phyloP scores from a whole-genome alignment of 1,284 basidiomycete species.

The Malassezia restricta region DNA sequence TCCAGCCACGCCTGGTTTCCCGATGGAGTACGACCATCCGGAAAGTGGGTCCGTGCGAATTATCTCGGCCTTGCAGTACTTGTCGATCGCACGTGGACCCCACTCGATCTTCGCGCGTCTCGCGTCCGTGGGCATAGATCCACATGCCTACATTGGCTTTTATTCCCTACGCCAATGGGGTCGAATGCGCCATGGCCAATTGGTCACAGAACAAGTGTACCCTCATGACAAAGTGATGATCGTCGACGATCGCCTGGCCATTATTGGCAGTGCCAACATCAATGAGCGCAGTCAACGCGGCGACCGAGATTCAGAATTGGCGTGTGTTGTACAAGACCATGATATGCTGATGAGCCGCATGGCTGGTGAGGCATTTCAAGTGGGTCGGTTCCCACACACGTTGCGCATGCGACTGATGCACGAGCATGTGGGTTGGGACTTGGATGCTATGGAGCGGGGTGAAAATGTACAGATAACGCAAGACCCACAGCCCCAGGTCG shows the following conservation, averaged over 20 bases:
- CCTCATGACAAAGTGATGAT: slow-evolving; percentile 58
- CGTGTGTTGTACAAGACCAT: slow-evolving; percentile 82
- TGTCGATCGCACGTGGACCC: slow-evolving; percentile 75
- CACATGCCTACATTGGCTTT: slow-evolving; percentile 81
- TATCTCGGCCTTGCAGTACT: slow-evolving; percentile 52
- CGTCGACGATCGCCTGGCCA: slow-evolving; percentile 88
- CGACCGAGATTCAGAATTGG: slow-evolving; percentile 90
- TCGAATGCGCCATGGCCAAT: slow-evolving; percentile 68
- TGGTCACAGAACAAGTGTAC: slow-evolving; percentile 69
- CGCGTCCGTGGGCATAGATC: slow-evolving; percentile 68
- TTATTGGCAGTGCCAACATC: slow-evolving; percentile 98
- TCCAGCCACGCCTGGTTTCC: slow-evolving; percentile 83
- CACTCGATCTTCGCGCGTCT: slow-evolving; percentile 82
- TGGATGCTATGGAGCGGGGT: slow-evolving; percentile 61
- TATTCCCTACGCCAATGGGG: slow-evolving; percentile 90
- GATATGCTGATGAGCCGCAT: slow-evolving; percentile 85
- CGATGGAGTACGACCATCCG: slow-evolving; percentile 79
- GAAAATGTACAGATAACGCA: neutral
- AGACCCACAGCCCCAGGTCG: neutral
- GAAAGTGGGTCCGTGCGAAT: slow-evolving; percentile 73
- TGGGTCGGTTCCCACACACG: slow-evolving; percentile 90
- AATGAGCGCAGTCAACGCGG: slow-evolving; percentile 92
- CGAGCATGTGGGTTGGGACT: slow-evolving; percentile 88
- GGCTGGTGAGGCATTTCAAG: slow-evolving; percentile 87
- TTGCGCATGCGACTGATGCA: slow-evolving; percentile 87